Base-by-base conservation (phyloP, 345 rosid genomes). In the Salix suchowensis region DNA sequence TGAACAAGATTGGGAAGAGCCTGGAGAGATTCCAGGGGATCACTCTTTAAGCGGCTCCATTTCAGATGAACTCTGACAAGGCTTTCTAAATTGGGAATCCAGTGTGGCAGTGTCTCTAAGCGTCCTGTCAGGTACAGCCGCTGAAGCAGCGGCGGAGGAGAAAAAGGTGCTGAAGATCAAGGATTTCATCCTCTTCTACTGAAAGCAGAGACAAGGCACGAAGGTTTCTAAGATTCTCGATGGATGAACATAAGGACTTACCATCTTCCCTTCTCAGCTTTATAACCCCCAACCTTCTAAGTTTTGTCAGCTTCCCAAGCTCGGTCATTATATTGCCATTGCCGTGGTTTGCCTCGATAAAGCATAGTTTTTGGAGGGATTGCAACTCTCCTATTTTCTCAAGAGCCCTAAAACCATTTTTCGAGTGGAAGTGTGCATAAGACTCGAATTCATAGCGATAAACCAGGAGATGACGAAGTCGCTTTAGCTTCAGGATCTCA, bases 111-210 rank as follows among this genome's bases (percentile, higher is more conserved):
- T n/a, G 67, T 42, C 70, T 77, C 74, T 23, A 85, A 67, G 2
- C 78, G 76, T 40, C 88, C 86, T 24, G 58, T 71, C 70, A 85
- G 71, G 81, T 80, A 85, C 8, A 82, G 71, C 39, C 84, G 67
- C 50, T 80, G 75, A 24, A 85, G 85, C 6, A 80, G 65, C 54
- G 39, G 84, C 13, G 85, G 85, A 48, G 88, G 85, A 18, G 79
- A 79, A 72, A 44, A 4, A 78, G 80, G 79, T 82, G 78, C 6
- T 82, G 60, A 48, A 85, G 82, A 76, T 85, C 88, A 30, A 85
- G 70, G 18, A 83, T 37, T 73, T 83, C 86, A 9, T 85, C 73
- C 11, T 68, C 80, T 16, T 68, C 80, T 1, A 62, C 52, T 16
- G 88, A 76, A 67, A 58, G 21, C 9, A 85, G 55, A 2, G 84